phyloP scores from a whole-genome alignment of 1,284 basidiomycete species.

The Ceratobasidium sp. region DNA sequence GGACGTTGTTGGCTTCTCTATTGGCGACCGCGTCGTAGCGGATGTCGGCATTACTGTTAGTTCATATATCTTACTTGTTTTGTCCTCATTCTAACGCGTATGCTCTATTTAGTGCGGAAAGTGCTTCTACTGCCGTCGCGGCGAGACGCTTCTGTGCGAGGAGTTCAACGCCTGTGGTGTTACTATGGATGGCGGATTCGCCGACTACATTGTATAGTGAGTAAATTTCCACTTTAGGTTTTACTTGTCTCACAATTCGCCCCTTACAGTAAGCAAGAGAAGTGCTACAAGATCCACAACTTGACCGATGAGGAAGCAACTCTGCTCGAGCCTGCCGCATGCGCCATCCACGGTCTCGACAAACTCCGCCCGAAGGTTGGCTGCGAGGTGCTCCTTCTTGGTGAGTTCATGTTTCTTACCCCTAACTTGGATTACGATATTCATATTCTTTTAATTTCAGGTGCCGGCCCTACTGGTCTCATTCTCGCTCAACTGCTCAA shows the following conservation, averaged over 20 bases:
- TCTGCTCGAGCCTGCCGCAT: slow-evolving; percentile 88
- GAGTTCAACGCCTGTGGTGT: slow-evolving; percentile 84
- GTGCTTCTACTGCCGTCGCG: slow-evolving; percentile 88
- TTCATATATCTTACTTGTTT: slow-evolving; percentile 33
- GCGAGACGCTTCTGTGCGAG: slow-evolving; percentile 80
- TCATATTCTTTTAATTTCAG: slow-evolving; percentile 52
- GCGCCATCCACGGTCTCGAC: slow-evolving; percentile 90
- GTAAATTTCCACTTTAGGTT: slow-evolving; percentile 51
- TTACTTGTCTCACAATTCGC: neutral
- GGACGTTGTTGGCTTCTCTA: slow-evolving; percentile 74
- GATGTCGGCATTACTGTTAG: slow-evolving; percentile 68
- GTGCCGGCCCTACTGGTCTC: slow-evolving; percentile 84
- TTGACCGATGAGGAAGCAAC: slow-evolving; percentile 89
- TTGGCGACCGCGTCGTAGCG: slow-evolving; percentile 85
- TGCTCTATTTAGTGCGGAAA: slow-evolving; percentile 70
- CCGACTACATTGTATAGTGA: slow-evolving; percentile 85
- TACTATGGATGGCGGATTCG: slow-evolving; percentile 84
- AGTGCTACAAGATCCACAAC: slow-evolving; percentile 87
- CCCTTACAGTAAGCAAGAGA: slow-evolving; percentile 64
- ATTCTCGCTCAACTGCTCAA: slow-evolving; percentile 89
- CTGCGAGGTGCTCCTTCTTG: slow-evolving; percentile 79
- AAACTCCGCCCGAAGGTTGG: slow-evolving; percentile 84
- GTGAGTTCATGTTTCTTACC: slow-evolving; percentile 45
- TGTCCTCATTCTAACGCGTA: neutral
- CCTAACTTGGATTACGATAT: neutral